Base-by-base conservation (phyloP, 1,139 yeast species). In the Blastobotrys elegans region DNA sequence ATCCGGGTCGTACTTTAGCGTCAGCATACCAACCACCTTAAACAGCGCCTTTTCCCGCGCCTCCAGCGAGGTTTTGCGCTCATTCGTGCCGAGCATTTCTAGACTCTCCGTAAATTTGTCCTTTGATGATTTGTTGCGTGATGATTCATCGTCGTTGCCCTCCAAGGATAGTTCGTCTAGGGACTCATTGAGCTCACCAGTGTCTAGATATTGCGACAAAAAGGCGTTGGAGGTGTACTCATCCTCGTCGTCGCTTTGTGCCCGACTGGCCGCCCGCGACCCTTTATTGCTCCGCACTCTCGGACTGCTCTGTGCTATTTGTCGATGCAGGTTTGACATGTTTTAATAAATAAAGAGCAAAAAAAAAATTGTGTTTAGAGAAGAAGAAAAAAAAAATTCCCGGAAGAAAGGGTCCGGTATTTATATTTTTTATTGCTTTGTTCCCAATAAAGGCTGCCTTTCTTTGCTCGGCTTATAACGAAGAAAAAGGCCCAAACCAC, bases 41-140 rank as follows among this genome's bases (percentile, higher is more conserved):
- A 51, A 54, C 43, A 66, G 50, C 2, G 70, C 69, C 46, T 61
- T 55, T 46, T 66, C 69, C 13, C 70, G 53, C 5, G 63, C 65
- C 33, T 58, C 63, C 17, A 60, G 54, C 3, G 68, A 60, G 7
- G 65, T 57, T 40, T 54, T 58, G 31, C 66, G 50, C 10, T 68
- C 51, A 44, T 66, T 68, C 16, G 55, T 49, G 11, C 56, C 50
- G 13, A 66, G 57, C 31, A 59, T 51, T 48, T 65, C 68, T 17
- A 63, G 55, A 31, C 59, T 56, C 35, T 57, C 55, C 3, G 56
- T 47, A 43, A 59, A 60, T 49, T 52, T 48, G 47, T 61, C 63
- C 40, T 52, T 50, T 33, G 50, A 24, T n/a, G n/a, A n/a, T n/a
- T n/a, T n/a, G n/a, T n/a, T n/a, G n/a, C n/a, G n/a, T n/a, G n/a